phyloP scores from a whole-genome alignment of 192 early-diverging fungal genomes.

The Pecoramyces ruminantium region DNA sequence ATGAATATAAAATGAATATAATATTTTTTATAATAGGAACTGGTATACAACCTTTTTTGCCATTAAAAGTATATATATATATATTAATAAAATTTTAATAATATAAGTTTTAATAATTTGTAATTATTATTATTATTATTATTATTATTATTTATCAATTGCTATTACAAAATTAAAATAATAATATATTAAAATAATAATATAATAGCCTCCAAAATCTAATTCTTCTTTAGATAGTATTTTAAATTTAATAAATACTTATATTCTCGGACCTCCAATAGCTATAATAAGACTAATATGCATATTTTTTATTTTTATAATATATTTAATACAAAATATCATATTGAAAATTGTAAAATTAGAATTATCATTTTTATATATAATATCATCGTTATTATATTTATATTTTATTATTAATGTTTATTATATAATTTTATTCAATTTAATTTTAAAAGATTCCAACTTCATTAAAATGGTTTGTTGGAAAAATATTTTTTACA shows the following conservation, averaged over 20 bases:
- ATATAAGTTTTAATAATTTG: too few relatives aligned
- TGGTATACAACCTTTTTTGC: slow-evolving; percentile 78
- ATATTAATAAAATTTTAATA: slow-evolving; percentile 22
- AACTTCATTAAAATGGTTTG: background rate
- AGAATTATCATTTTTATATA: background rate
- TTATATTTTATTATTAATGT: background rate
- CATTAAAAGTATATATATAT: slow-evolving; percentile 42
- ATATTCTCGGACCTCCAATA: slow-evolving; percentile 7
- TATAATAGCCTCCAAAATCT: background rate
- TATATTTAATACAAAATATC: slow-evolving; percentile 1
- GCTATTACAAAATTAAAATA: too few relatives aligned
- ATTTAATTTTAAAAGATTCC: too few relatives aligned
- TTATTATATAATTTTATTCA: too few relatives aligned
- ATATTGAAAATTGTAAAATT: background rate
- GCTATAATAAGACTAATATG: slow-evolving; percentile 1
- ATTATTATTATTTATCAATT: too few relatives aligned
- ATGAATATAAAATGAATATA: background rate
- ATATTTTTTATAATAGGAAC: slow-evolving; percentile 44
- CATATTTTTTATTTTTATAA: background rate
- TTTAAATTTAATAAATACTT: slow-evolving; percentile 3
- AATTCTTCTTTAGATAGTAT: background rate
- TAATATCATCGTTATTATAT: background rate
- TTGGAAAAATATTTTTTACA: background rate
- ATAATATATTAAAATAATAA: too few relatives aligned
- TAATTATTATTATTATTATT: slow-evolving; percentile 19